Evolutionary conservation across 1,139 yeast species (phyloP).

Genomic region (Candida sanyaensis): DNA sequence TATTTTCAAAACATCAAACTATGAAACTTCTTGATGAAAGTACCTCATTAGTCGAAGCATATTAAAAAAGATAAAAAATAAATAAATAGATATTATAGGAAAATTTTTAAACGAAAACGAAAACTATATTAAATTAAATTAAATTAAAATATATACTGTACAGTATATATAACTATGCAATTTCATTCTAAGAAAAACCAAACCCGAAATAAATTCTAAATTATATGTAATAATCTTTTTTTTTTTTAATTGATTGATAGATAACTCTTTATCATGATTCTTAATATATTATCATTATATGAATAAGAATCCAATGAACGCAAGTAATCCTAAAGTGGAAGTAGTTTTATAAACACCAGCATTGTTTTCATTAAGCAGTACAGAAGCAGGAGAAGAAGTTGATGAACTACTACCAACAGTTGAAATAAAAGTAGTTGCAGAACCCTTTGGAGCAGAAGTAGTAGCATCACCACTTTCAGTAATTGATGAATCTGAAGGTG

Average conservation of each 20-base stretch:
- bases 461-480: background rate
- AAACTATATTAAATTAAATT: no score
- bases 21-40: no score
- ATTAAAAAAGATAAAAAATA: no score
- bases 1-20: no score
- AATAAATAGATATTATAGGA: no score
- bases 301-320: slow-evolving; percentile 9
- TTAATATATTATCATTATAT: background rate
- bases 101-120: no score
- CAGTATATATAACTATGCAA: no score
- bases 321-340: slow-evolving; percentile 5
- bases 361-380: slow-evolving; percentile 3
- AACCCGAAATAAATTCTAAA: background rate
- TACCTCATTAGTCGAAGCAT: no score
- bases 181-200: background rate
- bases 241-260: no score
- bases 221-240: background rate
- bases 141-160: no score
- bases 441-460: background rate
- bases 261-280: no score
- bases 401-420: background rate
- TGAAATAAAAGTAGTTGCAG: slow-evolving; percentile 2
- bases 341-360: slow-evolving; percentile 1
- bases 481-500: background rate
- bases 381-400: slow-evolving; percentile 1